phyloP scores from a whole-genome alignment of 305 asterid genomes.

The Fraxinus xanthoxyloides region DNA sequence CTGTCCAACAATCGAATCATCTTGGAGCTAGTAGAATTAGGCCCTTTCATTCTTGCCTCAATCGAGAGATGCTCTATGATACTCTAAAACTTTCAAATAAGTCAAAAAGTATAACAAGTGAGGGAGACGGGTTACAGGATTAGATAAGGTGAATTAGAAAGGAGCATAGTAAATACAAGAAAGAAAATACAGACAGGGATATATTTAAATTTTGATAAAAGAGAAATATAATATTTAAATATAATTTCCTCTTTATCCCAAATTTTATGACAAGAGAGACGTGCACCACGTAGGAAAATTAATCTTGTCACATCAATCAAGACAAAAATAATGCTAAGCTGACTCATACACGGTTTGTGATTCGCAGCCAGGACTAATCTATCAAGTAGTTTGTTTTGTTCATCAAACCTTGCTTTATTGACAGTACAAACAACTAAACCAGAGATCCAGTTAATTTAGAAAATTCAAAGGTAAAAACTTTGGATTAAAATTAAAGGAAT shows the following conservation, averaged over 20 bases:
- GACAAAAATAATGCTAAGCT: background rate
- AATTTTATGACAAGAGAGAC: background rate
- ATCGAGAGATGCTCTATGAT: background rate
- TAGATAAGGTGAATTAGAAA: too few species aligned
- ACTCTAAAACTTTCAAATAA: background rate
- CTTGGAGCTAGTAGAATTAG: background rate
- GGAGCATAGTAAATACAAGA: too few species aligned
- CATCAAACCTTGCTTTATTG: background rate
- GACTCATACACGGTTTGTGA: background rate
- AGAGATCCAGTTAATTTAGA: background rate
- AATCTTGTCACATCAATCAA: background rate
- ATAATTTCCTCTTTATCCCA: background rate
- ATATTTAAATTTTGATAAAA: too few species aligned
- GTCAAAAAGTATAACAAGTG: background rate
- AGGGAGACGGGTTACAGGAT: background rate
- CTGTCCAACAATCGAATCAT: background rate
- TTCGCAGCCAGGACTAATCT: constrained; percentile 7
- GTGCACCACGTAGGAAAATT: background rate
- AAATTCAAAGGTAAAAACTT: background rate
- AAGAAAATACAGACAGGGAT: too few species aligned
- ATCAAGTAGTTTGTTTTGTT: background rate
- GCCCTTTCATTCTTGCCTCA: background rate
- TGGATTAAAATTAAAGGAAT: constrained; percentile 21
- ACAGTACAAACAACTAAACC: background rate
- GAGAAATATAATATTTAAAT: too few species aligned